Evolutionary conservation across 139 green algal species (phyloP).

Genomic region (Klebsormidium nitens): DNA sequence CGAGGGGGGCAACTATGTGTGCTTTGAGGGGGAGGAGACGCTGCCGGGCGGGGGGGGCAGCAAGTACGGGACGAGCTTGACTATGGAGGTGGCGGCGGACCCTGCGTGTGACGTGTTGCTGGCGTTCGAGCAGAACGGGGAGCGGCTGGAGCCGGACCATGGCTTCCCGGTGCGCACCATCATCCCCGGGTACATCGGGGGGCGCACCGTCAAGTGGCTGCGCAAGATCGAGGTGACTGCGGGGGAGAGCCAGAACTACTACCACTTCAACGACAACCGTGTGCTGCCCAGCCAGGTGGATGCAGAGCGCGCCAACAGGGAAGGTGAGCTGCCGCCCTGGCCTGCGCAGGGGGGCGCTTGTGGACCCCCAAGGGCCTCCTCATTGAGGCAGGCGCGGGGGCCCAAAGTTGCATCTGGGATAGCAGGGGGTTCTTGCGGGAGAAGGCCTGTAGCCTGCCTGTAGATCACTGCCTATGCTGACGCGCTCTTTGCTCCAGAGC

Average conservation of each 20-base stretch:
- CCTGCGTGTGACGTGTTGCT: slow-evolving; percentile 63
- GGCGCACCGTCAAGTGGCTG: slow-evolving; percentile 87
- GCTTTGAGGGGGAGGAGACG: slow-evolving; percentile 37
- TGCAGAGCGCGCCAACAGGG: slow-evolving; percentile 71
- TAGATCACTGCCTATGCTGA: too few relatives aligned
- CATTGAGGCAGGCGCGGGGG: too few relatives aligned
- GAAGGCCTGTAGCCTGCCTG: too few relatives aligned
- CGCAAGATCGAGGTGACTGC: slow-evolving; percentile 72
- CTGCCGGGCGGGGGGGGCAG: slow-evolving; percentile 4
- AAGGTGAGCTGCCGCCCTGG: slow-evolving; percentile 23
- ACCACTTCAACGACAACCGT: slow-evolving; percentile 97
- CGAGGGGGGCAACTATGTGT: too few relatives aligned
- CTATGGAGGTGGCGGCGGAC: slow-evolving; percentile 57
- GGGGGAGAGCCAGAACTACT: slow-evolving; percentile 83
- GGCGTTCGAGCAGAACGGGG: slow-evolving; percentile 71
- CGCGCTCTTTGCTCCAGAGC: too few relatives aligned
- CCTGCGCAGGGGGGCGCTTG: too few relatives aligned
- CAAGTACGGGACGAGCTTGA: slow-evolving; percentile 31
- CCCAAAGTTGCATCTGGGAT: too few relatives aligned
- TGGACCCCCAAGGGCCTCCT: too few relatives aligned
- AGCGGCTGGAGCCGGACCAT: slow-evolving; percentile 63
- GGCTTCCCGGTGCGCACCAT: slow-evolving; percentile 73
- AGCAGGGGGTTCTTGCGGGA: too few relatives aligned
- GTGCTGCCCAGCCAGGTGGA: slow-evolving; percentile 91
- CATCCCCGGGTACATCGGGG: slow-evolving; percentile 82